Evolutionary conservation across 768 basidiomycete genomes (phyloP).

Genomic region (Boletus eberwhitei): DNA sequence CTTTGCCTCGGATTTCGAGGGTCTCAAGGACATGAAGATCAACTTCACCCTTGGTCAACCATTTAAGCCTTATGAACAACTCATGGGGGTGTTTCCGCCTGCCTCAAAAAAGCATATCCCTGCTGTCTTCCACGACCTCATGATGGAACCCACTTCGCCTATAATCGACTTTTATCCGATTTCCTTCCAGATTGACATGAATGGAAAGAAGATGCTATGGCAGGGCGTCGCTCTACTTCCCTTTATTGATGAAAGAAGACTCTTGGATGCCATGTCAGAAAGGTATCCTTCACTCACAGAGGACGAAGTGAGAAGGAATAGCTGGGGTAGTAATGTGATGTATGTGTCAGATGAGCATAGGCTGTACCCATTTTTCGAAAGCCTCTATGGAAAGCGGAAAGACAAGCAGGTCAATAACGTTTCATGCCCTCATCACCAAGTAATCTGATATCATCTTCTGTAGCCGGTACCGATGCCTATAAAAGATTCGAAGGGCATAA

Average conservation of each 20-base stretch:
- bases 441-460: slow-evolving; percentile 15
- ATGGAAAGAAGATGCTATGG: slow-evolving; percentile 99
- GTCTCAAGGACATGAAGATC: slow-evolving; percentile 75
- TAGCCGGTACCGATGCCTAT: slow-evolving; percentile 76
- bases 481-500: slow-evolving; percentile 71
- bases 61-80: slow-evolving; percentile 95
- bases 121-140: slow-evolving; percentile 76
- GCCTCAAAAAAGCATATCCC: slow-evolving; percentile 87
- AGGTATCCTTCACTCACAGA: slow-evolving; percentile 65
- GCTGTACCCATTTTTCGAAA: slow-evolving; percentile 84
- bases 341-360: slow-evolving; percentile 83
- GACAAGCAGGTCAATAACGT: slow-evolving; percentile 56
- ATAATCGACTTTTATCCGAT: slow-evolving; percentile 95
- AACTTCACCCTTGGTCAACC: slow-evolving; percentile 78
- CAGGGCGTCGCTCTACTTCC: slow-evolving; percentile 96
- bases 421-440: neutral
- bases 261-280: slow-evolving; percentile 79
- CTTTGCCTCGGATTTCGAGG: slow-evolving; percentile 91
- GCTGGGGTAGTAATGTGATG: slow-evolving; percentile 78
- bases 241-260: slow-evolving; percentile 84
- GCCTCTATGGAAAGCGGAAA: slow-evolving; percentile 88
- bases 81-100: slow-evolving; percentile 98
- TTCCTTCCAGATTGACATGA: slow-evolving; percentile 97
- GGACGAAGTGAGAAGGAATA: slow-evolving; percentile 81
- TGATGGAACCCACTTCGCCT: slow-evolving; percentile 83